Percentiles rank a stretch among this genome's conserved stretches.
phyloP scores from a whole-genome alignment of 345 rosid genomes.

The Cardiospermum halicacabum region DNA sequence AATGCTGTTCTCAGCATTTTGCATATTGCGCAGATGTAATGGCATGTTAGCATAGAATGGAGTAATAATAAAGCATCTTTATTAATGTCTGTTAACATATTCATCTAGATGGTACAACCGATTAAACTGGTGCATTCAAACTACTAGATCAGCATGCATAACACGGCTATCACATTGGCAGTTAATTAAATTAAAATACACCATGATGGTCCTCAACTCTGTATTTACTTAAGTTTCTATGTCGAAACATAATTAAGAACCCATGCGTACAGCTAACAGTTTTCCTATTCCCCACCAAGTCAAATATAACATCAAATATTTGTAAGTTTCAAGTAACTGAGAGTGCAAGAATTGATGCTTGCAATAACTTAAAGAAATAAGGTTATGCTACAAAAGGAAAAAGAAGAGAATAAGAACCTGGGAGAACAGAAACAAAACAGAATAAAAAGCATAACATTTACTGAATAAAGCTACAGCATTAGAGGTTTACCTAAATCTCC shows the following conservation, averaged over 20 bases:
- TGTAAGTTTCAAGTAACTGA: no score
- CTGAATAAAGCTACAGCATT: neutral
- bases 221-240: neutral
- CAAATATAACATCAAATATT: neutral
- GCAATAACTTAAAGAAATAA: neutral
- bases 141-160: neutral
- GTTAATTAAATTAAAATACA: no score
- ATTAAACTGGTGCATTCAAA: neutral
- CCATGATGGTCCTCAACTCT: neutral
- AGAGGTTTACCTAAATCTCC: slow-evolving; percentile 45
- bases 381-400: neutral
- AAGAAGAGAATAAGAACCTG: neutral
- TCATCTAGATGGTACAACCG: neutral
- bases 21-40: no score
- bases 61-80: neutral
- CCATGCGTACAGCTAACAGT: neutral
- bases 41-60: neutral
- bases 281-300: neutral
- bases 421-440: neutral
- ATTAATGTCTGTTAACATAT: neutral
- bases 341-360: neutral
- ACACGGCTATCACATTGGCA: neutral
- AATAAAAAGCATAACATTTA: neutral
- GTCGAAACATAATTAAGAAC: neutral
- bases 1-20: no score